Conservation (phyloP, 2,329 filamentous ascomycete genomes). For the Cordyceps militaris region DNA sequence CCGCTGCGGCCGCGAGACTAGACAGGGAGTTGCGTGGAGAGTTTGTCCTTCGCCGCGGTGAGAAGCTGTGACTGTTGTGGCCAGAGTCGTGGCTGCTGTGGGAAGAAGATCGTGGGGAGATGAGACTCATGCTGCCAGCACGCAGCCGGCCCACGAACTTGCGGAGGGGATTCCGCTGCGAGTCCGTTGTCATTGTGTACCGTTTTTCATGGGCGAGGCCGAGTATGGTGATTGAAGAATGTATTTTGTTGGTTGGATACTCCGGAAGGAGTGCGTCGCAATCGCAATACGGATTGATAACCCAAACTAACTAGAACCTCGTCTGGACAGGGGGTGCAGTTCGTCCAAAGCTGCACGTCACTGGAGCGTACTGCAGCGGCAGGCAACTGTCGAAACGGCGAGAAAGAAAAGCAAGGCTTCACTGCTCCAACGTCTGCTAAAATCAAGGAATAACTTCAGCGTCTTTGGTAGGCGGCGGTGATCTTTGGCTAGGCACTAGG, state of each 20-base stretch:
- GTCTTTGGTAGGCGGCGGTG: constrained; percentile 5
- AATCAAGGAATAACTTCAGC: constrained; percentile 10
- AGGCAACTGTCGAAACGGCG: neutral
- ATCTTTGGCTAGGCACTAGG: neutral
- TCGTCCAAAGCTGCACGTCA: constrained; percentile 8
- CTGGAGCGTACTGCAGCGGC: neutral
- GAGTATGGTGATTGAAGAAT: neutral
- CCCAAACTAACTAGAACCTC: neutral
- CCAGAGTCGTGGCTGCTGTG: neutral
- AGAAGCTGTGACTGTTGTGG: neutral
- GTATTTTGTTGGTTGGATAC: neutral
- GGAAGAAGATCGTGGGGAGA: constrained; percentile 2
- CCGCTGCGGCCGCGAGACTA: neutral
- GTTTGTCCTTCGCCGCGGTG: neutral
- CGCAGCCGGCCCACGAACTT: constrained; percentile 11
- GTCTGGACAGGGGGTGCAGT: no score
- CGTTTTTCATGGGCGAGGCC: neutral
- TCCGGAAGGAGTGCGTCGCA: neutral
- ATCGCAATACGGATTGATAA: neutral
- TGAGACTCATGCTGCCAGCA: constrained; percentile 11
- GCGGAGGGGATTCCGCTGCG: neutral
- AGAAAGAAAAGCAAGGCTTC: neutral
- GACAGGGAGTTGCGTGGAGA: constrained; percentile 7
- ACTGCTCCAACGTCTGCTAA: neutral
- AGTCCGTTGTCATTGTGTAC: constrained; percentile 1